Percentiles rank a stretch among this genome's conserved stretches.
Evolutionary conservation across 169 alveolate genomes (phyloP).

Genomic region (Condylostoma magnum): DNA sequence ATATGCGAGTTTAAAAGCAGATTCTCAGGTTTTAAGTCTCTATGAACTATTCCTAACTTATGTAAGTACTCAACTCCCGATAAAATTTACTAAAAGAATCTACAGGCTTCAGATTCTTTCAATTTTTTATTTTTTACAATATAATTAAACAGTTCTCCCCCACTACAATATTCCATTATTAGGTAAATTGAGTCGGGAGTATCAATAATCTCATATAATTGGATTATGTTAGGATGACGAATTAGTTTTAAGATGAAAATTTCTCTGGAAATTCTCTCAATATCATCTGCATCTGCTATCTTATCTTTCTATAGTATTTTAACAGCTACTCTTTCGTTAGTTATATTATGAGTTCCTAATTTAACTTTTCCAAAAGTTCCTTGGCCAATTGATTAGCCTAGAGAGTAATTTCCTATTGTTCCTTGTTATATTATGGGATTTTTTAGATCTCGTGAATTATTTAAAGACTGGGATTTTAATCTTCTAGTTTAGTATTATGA

Average conservation of each 20-base stretch:
- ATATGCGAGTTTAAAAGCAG: conserved; percentile 82
- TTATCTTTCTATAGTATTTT: conserved; percentile 87
- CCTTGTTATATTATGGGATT: conserved; percentile 40
- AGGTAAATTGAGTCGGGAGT: conserved; percentile 82
- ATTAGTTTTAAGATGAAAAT: conserved; percentile 78
- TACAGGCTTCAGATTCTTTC: conserved; percentile 72
- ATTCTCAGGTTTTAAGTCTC: conserved; percentile 93
- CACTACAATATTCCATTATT: conserved; percentile 81
- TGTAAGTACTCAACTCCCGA: conserved; percentile 91
- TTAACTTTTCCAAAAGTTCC: conserved; percentile 96
- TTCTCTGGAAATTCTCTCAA: conserved; percentile 87
- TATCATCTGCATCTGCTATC: conserved; percentile 83
- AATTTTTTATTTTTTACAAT: conserved; percentile 78
- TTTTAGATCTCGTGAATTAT: background rate
- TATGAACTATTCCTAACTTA: conserved; percentile 71
- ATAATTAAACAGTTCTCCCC: conserved; percentile 91
- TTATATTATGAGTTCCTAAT: conserved; percentile 78
- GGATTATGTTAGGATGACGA: conserved; percentile 83
- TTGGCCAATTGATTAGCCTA: conserved; percentile 89
- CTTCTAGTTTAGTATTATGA: no score
- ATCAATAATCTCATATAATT: conserved; percentile 82
- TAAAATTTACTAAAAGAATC: conserved; percentile 88
- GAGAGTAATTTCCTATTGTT: conserved; percentile 63
- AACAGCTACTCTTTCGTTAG: conserved; percentile 89
- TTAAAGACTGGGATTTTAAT: no score